Percentiles rank a stretch among this genome's conserved stretches.
phyloP scores from a whole-genome alignment of 129 eudicot genomes.

The carrot (Daucus carota) region DH1_v3.0 NC_030382.2:38858001-38858500 shows the following conservation, averaged over 20 bases:
- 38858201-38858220: not conserved
- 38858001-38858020: conserved; percentile 8
- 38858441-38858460: not conserved
- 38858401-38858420: not conserved
- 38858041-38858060: conserved; percentile 11
- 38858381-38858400: not conserved
- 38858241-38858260: not conserved
- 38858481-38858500: not conserved
- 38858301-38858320: not conserved
- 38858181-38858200: not conserved
- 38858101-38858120: conserved; percentile 6
- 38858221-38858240: not conserved
- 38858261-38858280: not conserved
- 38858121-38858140: not conserved
- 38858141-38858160: conserved; percentile 1
- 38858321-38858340: not conserved
- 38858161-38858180: not conserved
- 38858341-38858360: not conserved
- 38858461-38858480: not conserved
- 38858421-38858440: not conserved
- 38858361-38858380: not conserved
- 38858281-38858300: not conserved
- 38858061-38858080: conserved; percentile 8
- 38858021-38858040: conserved; percentile 11
- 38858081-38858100: conserved; percentile 9